Conservation (phyloP, 768 basidiomycete species). For the Lactifluus volemus region DNA sequence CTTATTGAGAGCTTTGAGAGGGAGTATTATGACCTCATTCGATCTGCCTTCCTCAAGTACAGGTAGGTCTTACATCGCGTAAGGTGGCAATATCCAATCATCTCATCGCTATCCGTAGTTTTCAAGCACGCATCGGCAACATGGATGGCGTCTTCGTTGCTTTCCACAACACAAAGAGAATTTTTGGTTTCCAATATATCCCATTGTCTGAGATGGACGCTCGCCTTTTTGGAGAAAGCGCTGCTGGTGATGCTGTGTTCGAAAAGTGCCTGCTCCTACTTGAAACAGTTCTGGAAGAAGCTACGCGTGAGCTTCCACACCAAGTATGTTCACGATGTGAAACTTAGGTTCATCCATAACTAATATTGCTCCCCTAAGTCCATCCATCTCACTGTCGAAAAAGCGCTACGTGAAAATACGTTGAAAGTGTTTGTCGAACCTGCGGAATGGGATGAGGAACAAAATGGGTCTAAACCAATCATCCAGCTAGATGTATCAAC, state of each 20-base stretch:
- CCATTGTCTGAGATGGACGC: constrained; percentile 83
- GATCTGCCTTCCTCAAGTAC: constrained; percentile 93
- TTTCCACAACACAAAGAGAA: constrained; percentile 76
- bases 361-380: constrained; percentile 31
- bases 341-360: neutral
- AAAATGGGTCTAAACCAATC: constrained; percentile 32
- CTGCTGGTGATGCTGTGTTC: constrained; percentile 68
- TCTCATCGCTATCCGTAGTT: constrained; percentile 35
- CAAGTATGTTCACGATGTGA: constrained; percentile 39
- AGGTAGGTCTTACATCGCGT: constrained; percentile 36
- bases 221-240: constrained; percentile 55
- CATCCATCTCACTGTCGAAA: constrained; percentile 55
- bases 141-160: constrained; percentile 94
- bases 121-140: constrained; percentile 92
- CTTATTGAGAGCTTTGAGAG: constrained; percentile 73
- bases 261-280: constrained; percentile 61
- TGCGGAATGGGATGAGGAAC: constrained; percentile 35
- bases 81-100: neutral
- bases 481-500: constrained; percentile 48
- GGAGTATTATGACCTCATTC: constrained; percentile 91
- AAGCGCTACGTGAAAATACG: constrained; percentile 31
- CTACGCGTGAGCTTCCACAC: constrained; percentile 50
- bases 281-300: constrained; percentile 55
- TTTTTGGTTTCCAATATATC: constrained; percentile 94
- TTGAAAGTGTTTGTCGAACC: constrained; percentile 67